Percentiles rank a stretch among this genome's conserved stretches.
Evolutionary conservation across 805 yeast species (phyloP).

Genomic region (Diddensiella caesifluorescens): DNA sequence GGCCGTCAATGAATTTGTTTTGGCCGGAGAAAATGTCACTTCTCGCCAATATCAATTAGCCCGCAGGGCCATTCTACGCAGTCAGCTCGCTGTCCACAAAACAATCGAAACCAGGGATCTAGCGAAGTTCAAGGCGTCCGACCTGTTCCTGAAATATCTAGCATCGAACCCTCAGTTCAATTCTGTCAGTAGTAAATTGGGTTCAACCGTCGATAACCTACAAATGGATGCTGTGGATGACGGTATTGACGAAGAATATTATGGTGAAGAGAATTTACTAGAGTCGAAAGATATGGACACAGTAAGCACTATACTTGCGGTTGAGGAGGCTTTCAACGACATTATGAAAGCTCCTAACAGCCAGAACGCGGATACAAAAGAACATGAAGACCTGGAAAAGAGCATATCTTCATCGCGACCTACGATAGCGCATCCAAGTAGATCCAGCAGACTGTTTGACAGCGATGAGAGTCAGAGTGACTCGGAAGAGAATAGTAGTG

Average conservation of each 20-base stretch:
- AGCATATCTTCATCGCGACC: not conserved
- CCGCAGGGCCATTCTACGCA: constrained; percentile 50
- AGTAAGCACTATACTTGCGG: constrained; percentile 47
- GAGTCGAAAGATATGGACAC: constrained; percentile 7
- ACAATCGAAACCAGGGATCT: constrained; percentile 50
- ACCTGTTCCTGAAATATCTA: constrained; percentile 47
- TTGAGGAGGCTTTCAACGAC: constrained; percentile 61
- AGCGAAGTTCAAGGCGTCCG: constrained; percentile 57
- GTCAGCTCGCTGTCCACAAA: constrained; percentile 51
- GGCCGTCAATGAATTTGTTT: constrained; percentile 36
- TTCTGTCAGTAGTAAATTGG: not conserved
- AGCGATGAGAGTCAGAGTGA: constrained; percentile 28
- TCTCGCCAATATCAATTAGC: constrained; percentile 43
- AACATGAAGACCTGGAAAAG: not conserved
- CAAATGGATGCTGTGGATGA: constrained; percentile 26
- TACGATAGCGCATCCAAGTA: not conserved
- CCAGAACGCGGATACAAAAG: not conserved
- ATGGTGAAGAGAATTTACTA: constrained; percentile 8
- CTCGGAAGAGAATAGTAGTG: constrained; percentile 19
- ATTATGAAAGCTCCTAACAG: constrained; percentile 33
- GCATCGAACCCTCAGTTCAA: constrained; percentile 32
- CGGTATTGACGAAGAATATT: constrained; percentile 3
- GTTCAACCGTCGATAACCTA: constrained; percentile 26
- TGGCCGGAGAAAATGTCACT: constrained; percentile 14
- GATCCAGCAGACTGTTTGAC: constrained; percentile 16